phyloP scores from a whole-genome alignment of 228 moss, liverwort and hornwort genomes.

The Sphagnum fallax region DNA sequence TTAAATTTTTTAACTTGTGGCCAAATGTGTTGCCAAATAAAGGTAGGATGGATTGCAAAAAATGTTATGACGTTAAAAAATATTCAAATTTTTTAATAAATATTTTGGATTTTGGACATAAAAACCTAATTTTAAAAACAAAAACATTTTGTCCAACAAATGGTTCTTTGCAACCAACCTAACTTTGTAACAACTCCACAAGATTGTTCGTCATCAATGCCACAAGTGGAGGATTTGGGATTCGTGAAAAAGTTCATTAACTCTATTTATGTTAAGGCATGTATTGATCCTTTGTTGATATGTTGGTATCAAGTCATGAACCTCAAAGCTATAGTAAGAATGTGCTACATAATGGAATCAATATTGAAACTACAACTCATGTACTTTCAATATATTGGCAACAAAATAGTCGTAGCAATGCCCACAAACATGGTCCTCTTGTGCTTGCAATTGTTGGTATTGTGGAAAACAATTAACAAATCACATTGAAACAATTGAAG shows the following conservation, averaged over 20 bases:
- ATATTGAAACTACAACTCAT: conserved; percentile 64
- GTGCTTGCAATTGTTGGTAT: conserved; percentile 37
- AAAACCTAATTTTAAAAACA: conserved; percentile 61
- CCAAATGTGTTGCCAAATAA: conserved; percentile 89
- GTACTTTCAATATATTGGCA: conserved; percentile 74
- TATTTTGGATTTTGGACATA: conserved; percentile 74
- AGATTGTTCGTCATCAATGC: conserved; percentile 41
- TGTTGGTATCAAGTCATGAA: conserved; percentile 65
- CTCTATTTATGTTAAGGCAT: conserved; percentile 67
- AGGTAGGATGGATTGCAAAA: conserved; percentile 59
- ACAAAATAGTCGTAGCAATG: conserved; percentile 72
- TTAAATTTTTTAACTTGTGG: conserved; percentile 76
- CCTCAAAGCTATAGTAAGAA: conserved; percentile 79
- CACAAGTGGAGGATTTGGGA: conserved; percentile 65
- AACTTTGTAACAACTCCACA: conserved; percentile 77
- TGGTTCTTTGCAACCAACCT: conserved; percentile 68
- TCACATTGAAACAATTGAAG: conserved; percentile 68
- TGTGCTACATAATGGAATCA: conserved; percentile 93
- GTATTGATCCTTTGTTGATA: conserved; percentile 56
- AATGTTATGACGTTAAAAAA: conserved; percentile 67
- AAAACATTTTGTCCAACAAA: conserved; percentile 66
- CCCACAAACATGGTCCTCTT: conserved; percentile 41
- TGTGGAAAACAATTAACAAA: conserved; percentile 61
- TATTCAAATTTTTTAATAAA: conserved; percentile 75
- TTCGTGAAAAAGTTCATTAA: conserved; percentile 64